These are phyloP conservation scores for Yamadazyma taylorii DNA, from an alignment of 1,139 yeast species.

Conservation along the genomic window DNA sequence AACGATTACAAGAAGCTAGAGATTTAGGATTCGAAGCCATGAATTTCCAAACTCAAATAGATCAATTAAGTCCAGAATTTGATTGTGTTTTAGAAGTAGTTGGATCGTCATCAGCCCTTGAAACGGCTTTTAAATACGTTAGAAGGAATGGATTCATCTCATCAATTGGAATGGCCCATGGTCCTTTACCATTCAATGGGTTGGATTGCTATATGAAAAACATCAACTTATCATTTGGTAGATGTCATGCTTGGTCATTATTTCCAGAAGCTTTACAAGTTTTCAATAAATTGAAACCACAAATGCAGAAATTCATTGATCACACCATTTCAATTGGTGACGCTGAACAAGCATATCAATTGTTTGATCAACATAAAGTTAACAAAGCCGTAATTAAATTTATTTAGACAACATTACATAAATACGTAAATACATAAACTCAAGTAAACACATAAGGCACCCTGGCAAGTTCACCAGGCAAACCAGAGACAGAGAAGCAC, in stretches of 20 bases:
- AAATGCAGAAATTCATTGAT: slow-evolving; percentile 52
- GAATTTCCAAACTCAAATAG: slow-evolving; percentile 40
- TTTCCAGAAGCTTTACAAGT: slow-evolving; percentile 53
- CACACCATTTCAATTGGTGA: slow-evolving; percentile 42
- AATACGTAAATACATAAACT: not conserved
- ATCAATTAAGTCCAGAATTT: slow-evolving; percentile 38
- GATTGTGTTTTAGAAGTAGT: slow-evolving; percentile 63
- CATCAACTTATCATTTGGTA: slow-evolving; percentile 58
- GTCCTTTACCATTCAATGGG: slow-evolving; percentile 56
- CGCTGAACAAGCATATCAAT: slow-evolving; percentile 46
- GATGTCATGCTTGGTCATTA: slow-evolving; percentile 63
- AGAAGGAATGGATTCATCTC: slow-evolving; percentile 61
- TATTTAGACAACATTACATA: not conserved
- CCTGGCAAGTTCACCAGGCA: too few relatives aligned
- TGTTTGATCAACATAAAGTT: slow-evolving; percentile 55
- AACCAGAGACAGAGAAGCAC: too few relatives aligned
- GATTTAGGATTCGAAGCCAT: slow-evolving; percentile 47
- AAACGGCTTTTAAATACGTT: slow-evolving; percentile 52
- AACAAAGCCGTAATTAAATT: slow-evolving; percentile 54
- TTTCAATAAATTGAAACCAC: slow-evolving; percentile 44
- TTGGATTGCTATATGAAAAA: slow-evolving; percentile 60
- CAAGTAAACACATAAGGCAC: too few relatives aligned
- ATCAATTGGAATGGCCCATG: slow-evolving; percentile 65
- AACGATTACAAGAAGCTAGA: slow-evolving; percentile 46
- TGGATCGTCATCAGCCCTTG: slow-evolving; percentile 51